These are phyloP conservation scores for Poa pratensis DNA, from an alignment of 176 grass and related monocot species.

Conservation along the genomic window DNA sequence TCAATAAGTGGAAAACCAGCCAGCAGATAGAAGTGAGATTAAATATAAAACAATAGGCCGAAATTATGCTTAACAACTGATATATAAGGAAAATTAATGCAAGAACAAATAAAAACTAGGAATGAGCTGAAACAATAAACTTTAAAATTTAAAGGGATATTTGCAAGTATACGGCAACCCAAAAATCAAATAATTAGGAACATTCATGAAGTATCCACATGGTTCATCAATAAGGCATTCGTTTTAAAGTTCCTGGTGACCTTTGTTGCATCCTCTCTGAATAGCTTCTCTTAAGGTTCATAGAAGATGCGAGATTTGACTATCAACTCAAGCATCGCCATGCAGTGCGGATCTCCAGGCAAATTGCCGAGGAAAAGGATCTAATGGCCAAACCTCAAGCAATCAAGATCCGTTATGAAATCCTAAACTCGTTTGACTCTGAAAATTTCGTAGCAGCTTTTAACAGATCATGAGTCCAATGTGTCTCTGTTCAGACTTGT, in stretches of 20 bases:
- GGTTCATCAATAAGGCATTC: not conserved
- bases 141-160: not conserved
- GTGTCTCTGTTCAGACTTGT: constrained; percentile 21
- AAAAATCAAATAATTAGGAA: not conserved
- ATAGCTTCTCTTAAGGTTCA: not conserved
- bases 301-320: constrained; percentile 32
- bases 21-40: too few species aligned
- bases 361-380: constrained; percentile 14
- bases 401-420: constrained; percentile 23
- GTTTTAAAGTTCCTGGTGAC: not conserved
- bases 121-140: not conserved
- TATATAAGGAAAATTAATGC: not conserved
- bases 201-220: not conserved
- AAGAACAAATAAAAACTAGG: not conserved
- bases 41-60: too few species aligned
- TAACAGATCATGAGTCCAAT: not conserved
- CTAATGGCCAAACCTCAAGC: constrained; percentile 45
- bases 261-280: not conserved
- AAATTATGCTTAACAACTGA: too few species aligned
- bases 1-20: too few species aligned
- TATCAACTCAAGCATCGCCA: not conserved
- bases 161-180: not conserved
- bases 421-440: constrained; percentile 42
- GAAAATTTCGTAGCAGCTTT: not conserved
- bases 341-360: constrained; percentile 47